Evolutionary conservation across 1,284 basidiomycete species (phyloP), one percentile per base, ranked within the genome.

Genomic region (Phellinidium pouzarii): DNA sequence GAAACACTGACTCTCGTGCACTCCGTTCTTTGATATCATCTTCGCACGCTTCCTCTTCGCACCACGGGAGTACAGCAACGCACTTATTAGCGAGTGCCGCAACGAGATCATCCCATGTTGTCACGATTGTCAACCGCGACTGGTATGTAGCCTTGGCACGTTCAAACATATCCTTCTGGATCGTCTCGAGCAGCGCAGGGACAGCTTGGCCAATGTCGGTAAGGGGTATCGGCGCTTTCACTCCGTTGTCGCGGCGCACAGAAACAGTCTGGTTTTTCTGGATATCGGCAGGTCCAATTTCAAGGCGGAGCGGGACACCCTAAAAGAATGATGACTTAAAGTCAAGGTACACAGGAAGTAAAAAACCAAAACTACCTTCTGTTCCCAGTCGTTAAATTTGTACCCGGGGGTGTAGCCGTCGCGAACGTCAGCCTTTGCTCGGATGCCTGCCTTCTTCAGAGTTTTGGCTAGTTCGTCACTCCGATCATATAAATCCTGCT

Each of bases 351-450:
- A 25, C 0, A 17, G 9, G 17, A 36, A 23, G 52, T 37, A 42
- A 7, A 37, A 44, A 20, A 44, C 40, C 14, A 50, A 14, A 58
- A 47, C 58, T 57, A 86, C 90, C 79, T 94, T 92, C 72, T 96
- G 87, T 75, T 99, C 96, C 94, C 95, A 98, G 66, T 98, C 92
- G 68, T 97, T 97, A 75, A 97, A 99, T 74, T 99, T 99, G 77
- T 87, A 99, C 42, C 95, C 95, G 12, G 95, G 95, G 45, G 93
- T 98, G 73, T 99, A 96, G 23, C 90, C 92, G 17, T 98, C 95
- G 52, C 95, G 76, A 59, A 94, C 73, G 71, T 99, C 96, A 1
- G 91, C 91, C 71, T 88, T 92, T 43, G 91, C 91, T 58, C 88
- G 80, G 59, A 99, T 72, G 44, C 85, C 94, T 8, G 74, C 78